phyloP scores from a whole-genome alignment of 371 early-diverging fungal species.

The Dinochytrium kinnereticum region DNA sequence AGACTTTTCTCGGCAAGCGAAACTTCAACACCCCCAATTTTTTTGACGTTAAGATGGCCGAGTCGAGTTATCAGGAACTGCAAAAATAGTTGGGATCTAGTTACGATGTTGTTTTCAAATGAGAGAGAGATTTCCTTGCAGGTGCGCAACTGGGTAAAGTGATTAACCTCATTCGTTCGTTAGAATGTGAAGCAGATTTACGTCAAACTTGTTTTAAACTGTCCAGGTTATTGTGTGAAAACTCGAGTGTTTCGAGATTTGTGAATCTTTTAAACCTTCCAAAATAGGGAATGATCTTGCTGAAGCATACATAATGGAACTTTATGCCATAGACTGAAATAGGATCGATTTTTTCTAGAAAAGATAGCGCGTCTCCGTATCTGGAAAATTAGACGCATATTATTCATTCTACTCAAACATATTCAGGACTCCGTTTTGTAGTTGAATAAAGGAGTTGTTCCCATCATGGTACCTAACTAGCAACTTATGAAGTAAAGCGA shows the following conservation, averaged over 20 bases:
- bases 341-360: constrained; percentile 35
- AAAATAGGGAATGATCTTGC: constrained; percentile 23
- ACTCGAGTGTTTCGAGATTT: constrained; percentile 24
- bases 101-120: constrained; percentile 27
- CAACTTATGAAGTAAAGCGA: neutral
- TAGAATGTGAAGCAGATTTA: no score
- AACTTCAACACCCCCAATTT: constrained; percentile 23
- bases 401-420: neutral
- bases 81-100: constrained; percentile 17
- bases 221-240: constrained; percentile 34
- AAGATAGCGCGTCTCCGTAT: constrained; percentile 36
- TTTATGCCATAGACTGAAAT: constrained; percentile 13
- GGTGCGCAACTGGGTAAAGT: neutral
- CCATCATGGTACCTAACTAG: constrained; percentile 24
- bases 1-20: constrained; percentile 1
- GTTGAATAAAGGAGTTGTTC: constrained; percentile 24
- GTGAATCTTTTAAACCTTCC: constrained; percentile 26
- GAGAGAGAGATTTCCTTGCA: constrained; percentile 11
- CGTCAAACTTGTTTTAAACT: constrained; percentile 42
- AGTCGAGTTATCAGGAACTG: constrained; percentile 18
- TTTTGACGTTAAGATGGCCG: constrained; percentile 15
- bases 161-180: neutral
- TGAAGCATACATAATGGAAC: constrained; percentile 28
- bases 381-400: constrained; percentile 12
- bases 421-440: constrained; percentile 13